Conservation (phyloP, 2,329 filamentous ascomycete species). For the Venturia aucupariae region DNA sequence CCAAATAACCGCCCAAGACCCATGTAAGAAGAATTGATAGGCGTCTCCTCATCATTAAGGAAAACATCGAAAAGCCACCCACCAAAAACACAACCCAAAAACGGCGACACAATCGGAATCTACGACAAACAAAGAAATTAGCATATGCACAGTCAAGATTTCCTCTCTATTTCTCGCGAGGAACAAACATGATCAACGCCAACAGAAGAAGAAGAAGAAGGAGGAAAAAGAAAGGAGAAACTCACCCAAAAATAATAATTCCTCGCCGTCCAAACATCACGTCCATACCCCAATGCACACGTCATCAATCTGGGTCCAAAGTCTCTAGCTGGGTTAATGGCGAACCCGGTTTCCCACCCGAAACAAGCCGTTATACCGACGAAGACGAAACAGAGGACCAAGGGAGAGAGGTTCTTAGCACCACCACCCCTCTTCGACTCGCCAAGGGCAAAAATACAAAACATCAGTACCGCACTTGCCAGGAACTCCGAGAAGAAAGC, state of each 20-base stretch:
- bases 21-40: conserved; percentile 11
- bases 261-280: conserved; percentile 9
- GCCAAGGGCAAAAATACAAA: conserved; percentile 9
- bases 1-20: background rate
- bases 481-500: conserved; percentile 13
- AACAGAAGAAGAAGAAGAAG: background rate
- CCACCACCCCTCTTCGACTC: background rate
- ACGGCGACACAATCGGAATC: conserved; percentile 13
- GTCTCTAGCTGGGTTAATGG: conserved; percentile 12
- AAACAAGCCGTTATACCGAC: conserved; percentile 13
- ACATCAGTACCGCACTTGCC: conserved; percentile 11
- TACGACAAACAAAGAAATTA: background rate
- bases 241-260: conserved; percentile 14
- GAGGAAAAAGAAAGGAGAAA: no score
- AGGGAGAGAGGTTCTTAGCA: conserved; percentile 4
- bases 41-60: conserved; percentile 18
- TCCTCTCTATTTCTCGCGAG: background rate
- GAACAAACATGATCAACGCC: no score
- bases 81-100: conserved; percentile 12
- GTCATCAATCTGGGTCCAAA: conserved; percentile 13
- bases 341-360: conserved; percentile 14
- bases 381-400: conserved; percentile 9
- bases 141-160: background rate
- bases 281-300: conserved; percentile 9
- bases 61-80: conserved; percentile 11